phyloP scores from a whole-genome alignment of 2,329 filamentous ascomycete genomes.

The Parastagonospora nodorum region DNA sequence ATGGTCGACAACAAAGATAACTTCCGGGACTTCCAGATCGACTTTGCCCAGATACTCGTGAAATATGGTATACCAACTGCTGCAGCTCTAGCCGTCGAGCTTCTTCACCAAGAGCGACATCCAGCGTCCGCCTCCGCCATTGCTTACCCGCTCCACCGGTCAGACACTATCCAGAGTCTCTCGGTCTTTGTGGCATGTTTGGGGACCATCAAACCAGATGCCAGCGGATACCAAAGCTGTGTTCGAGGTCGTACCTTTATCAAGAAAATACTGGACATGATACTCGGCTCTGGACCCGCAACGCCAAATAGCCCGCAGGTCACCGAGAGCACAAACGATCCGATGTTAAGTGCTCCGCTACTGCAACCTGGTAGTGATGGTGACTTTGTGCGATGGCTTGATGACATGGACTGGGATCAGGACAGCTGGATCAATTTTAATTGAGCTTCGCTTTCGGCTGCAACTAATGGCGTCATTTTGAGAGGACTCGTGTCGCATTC shows the following conservation, averaged over 20 bases:
- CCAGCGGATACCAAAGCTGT: slow-evolving; percentile 49
- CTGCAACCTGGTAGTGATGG: slow-evolving; percentile 46
- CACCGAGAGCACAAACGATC: slow-evolving; percentile 23
- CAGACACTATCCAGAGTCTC: slow-evolving; percentile 52
- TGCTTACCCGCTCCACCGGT: slow-evolving; percentile 46
- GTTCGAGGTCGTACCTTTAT: slow-evolving; percentile 49
- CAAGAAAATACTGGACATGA: slow-evolving; percentile 51
- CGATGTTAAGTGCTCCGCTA: slow-evolving; percentile 40
- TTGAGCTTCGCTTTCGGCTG: slow-evolving; percentile 7
- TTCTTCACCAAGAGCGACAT: slow-evolving; percentile 50
- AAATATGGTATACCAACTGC: slow-evolving; percentile 50
- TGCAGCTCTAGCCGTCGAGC: slow-evolving; percentile 50
- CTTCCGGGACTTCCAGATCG: slow-evolving; percentile 51
- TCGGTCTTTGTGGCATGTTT: slow-evolving; percentile 53
- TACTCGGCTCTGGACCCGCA: slow-evolving; percentile 39
- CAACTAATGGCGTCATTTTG: not conserved
- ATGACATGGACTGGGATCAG: slow-evolving; percentile 51
- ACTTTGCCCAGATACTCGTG: slow-evolving; percentile 46
- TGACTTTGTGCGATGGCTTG: slow-evolving; percentile 53
- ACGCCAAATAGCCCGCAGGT: slow-evolving; percentile 4
- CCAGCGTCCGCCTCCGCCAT: slow-evolving; percentile 20
- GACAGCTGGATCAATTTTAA: slow-evolving; percentile 36
- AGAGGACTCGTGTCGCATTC: not conserved
- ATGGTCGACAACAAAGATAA: slow-evolving; percentile 47
- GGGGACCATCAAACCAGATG: slow-evolving; percentile 45